A percentile compares a stretch with the other conserved stretches of the same genome.
Evolutionary conservation across 352 stramenopile species (phyloP).

Genomic region (Albugo candida): DNA sequence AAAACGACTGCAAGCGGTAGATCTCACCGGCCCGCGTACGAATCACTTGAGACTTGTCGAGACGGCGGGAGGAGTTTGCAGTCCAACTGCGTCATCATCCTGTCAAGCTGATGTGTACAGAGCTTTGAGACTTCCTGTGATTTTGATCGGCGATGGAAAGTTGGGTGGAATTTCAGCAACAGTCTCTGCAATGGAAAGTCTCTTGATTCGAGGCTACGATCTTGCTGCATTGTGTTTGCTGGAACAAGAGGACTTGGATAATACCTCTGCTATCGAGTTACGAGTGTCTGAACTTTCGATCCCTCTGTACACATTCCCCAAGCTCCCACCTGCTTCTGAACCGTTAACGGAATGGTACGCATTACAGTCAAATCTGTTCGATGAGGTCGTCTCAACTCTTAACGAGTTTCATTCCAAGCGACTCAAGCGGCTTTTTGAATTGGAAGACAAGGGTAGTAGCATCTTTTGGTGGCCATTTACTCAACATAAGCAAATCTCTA

Average conservation of each 20-base stretch:
- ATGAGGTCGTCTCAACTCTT: conserved; percentile 23
- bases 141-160: conserved; percentile 92
- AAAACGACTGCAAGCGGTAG: conserved; percentile 23
- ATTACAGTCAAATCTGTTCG: conserved; percentile 25
- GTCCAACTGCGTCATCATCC: conserved; percentile 54
- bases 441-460: conserved; percentile 34
- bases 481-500: conserved; percentile 72
- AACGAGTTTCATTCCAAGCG: conserved; percentile 33
- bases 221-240: conserved; percentile 71
- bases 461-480: conserved; percentile 90
- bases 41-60: conserved; percentile 78
- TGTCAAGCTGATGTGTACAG: conserved; percentile 91
- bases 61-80: conserved; percentile 91
- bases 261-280: conserved; percentile 35
- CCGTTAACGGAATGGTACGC: conserved; percentile 54
- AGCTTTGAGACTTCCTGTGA: conserved; percentile 67
- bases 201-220: conserved; percentile 83
- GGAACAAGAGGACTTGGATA: conserved; percentile 51
- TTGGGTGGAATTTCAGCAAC: conserved; percentile 92
- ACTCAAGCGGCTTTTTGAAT: conserved; percentile 27
- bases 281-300: conserved; percentile 47
- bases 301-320: conserved; percentile 47
- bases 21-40: conserved; percentile 11
- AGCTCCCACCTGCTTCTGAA: conserved; percentile 50
- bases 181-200: conserved; percentile 83